Evolutionary conservation across 257 asterid species (phyloP).

Genomic region (Rauvolfia tetraphylla): DNA sequence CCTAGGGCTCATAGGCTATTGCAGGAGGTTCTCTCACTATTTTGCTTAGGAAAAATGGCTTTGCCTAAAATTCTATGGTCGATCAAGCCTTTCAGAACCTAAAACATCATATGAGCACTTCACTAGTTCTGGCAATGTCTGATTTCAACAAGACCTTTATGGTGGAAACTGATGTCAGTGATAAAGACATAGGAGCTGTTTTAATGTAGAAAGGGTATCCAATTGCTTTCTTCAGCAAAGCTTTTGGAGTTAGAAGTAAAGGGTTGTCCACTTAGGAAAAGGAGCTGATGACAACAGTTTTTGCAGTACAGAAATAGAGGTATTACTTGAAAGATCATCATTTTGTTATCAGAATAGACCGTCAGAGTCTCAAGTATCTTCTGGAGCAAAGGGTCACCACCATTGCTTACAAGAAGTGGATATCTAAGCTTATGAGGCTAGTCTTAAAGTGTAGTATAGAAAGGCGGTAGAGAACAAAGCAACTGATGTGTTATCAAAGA

Average conservation of each 20-base stretch:
- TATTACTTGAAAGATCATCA: neutral
- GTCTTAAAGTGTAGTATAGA: too few species aligned
- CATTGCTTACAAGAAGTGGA: neutral
- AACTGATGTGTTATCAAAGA: neutral
- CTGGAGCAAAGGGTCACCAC: neutral
- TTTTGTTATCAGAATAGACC: neutral
- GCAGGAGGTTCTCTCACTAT: neutral
- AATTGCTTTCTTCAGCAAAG: neutral
- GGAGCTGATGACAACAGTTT: neutral
- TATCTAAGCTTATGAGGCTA: neutral
- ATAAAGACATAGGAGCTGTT: too few species aligned
- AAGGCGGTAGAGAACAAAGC: neutral
- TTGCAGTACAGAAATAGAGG: neutral
- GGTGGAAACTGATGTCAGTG: neutral
- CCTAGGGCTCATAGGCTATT: neutral
- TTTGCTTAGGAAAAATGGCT: neutral
- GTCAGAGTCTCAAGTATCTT: neutral
- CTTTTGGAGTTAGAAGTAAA: neutral
- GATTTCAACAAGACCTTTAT: neutral
- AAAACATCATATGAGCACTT: neutral
- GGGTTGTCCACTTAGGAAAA: constrained; percentile 9
- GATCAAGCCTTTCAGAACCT: neutral
- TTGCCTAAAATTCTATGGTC: neutral
- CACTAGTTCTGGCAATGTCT: neutral
- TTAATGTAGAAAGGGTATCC: too few species aligned